phyloP scores from a whole-genome alignment of 352 stramenopile species.

The Phytophthora palmivora region DNA sequence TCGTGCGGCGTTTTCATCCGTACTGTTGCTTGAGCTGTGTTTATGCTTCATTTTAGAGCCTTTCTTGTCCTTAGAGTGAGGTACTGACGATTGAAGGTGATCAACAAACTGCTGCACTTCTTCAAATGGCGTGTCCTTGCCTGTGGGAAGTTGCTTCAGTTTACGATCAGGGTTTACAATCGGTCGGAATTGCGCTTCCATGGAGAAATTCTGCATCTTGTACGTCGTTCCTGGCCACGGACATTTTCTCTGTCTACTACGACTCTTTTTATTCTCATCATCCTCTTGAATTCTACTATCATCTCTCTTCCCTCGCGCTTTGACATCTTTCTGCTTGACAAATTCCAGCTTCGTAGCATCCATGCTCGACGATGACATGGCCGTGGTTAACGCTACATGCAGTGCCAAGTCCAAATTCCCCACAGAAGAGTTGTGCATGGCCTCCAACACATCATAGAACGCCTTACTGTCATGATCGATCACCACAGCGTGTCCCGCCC shows the following conservation, averaged over 20 bases:
- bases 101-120: slow-evolving; percentile 68
- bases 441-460: slow-evolving; percentile 74
- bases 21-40: slow-evolving; percentile 18
- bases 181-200: slow-evolving; percentile 62
- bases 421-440: slow-evolving; percentile 58
- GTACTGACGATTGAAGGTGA: slow-evolving; percentile 52
- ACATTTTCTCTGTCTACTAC: slow-evolving; percentile 45
- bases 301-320: slow-evolving; percentile 39
- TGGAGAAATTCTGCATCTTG: slow-evolving; percentile 76
- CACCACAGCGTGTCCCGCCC: slow-evolving; percentile 57
- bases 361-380: slow-evolving; percentile 69
- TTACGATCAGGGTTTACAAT: slow-evolving; percentile 59
- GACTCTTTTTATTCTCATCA: slow-evolving; percentile 34
- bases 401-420: slow-evolving; percentile 78
- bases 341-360: slow-evolving; percentile 65
- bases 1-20: slow-evolving; percentile 23
- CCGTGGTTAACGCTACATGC: slow-evolving; percentile 74
- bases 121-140: slow-evolving; percentile 52
- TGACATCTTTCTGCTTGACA: slow-evolving; percentile 63
- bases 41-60: slow-evolving; percentile 13
- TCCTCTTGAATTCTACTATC: slow-evolving; percentile 32
- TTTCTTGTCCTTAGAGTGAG: slow-evolving; percentile 40
- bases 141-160: slow-evolving; percentile 44
- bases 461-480: slow-evolving; percentile 64
- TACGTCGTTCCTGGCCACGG: slow-evolving; percentile 77